Conservation (phyloP, 164 flowering plant genomes). For the Vitis cinerea region DNA sequence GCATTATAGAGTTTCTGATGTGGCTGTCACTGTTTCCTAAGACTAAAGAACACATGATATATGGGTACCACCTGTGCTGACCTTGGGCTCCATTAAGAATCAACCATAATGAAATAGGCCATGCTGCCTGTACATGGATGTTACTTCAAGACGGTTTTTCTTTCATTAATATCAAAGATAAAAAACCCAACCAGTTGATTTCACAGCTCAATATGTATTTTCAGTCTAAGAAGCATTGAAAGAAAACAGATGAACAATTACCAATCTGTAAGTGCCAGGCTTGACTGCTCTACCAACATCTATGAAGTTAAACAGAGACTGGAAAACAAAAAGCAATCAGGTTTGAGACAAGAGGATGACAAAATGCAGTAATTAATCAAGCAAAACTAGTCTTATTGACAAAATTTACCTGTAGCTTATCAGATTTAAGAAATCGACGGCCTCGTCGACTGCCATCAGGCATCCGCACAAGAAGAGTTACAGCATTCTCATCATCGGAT, state of each 20-base stretch:
- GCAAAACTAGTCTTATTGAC: background rate
- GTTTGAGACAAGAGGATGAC: background rate
- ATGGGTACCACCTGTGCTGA: no score
- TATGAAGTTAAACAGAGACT: slow-evolving; percentile 87
- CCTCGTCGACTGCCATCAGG: slow-evolving; percentile 95
- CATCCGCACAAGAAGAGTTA: slow-evolving; percentile 84
- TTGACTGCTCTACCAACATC: slow-evolving; percentile 78
- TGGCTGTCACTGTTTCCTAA: no score
- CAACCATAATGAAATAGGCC: no score
- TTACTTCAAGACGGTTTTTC: no score
- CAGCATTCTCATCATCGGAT: slow-evolving; percentile 70
- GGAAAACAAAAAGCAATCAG: slow-evolving; percentile 27
- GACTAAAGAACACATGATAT: no score
- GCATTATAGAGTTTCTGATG: no score
- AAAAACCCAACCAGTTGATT: no score
- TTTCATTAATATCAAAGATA: no score
- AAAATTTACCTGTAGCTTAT: slow-evolving; percentile 67
- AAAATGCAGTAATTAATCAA: background rate
- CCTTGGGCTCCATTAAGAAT: no score
- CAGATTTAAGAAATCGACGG: slow-evolving; percentile 80
- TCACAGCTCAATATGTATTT: no score
- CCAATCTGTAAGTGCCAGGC: slow-evolving; percentile 93
- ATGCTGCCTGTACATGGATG: no score
- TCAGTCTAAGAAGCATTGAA: background rate
- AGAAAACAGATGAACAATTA: slow-evolving; percentile 24